phyloP scores from a whole-genome alignment of 2,329 filamentous ascomycete species.

The Hypoxylon sp. region DNA sequence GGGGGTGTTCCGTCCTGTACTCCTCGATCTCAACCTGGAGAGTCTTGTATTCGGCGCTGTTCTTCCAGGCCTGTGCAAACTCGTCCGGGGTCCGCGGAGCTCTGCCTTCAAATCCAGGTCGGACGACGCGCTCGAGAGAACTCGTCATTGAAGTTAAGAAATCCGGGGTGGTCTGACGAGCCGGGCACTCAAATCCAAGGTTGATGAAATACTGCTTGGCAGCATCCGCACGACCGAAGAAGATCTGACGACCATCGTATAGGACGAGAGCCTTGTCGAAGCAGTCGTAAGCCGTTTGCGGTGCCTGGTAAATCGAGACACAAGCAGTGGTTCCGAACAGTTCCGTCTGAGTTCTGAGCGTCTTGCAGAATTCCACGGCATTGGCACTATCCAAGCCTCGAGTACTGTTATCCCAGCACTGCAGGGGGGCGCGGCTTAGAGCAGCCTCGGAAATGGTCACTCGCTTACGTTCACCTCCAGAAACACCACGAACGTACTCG shows the following conservation, averaged over 20 bases:
- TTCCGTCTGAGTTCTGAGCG: constrained; percentile 72
- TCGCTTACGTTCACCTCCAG: constrained; percentile 78
- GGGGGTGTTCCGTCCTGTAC: constrained; percentile 65
- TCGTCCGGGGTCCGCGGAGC: constrained; percentile 71
- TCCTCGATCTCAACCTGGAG: constrained; percentile 67
- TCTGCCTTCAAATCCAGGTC: constrained; percentile 66
- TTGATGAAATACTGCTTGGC: constrained; percentile 75
- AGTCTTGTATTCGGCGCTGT: constrained; percentile 62
- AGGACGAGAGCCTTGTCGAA: constrained; percentile 71
- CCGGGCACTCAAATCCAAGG: constrained; percentile 74
- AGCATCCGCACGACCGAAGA: constrained; percentile 69
- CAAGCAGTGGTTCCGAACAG: constrained; percentile 73
- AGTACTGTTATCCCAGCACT: constrained; percentile 79
- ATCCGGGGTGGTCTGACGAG: constrained; percentile 76
- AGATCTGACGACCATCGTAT: constrained; percentile 72
- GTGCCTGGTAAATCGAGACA: constrained; percentile 81
- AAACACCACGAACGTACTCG: constrained; percentile 79
- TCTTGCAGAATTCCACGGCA: constrained; percentile 80
- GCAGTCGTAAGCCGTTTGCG: constrained; percentile 71
- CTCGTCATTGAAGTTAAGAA: constrained; percentile 79
- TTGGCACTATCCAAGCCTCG: constrained; percentile 81
- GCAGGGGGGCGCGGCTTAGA: constrained; percentile 69
- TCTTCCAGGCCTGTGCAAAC: constrained; percentile 69
- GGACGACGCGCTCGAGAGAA: constrained; percentile 66
- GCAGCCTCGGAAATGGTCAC: constrained; percentile 72